phyloP scores from a whole-genome alignment of 768 basidiomycete species.

The Amanita polypyramis region DNA sequence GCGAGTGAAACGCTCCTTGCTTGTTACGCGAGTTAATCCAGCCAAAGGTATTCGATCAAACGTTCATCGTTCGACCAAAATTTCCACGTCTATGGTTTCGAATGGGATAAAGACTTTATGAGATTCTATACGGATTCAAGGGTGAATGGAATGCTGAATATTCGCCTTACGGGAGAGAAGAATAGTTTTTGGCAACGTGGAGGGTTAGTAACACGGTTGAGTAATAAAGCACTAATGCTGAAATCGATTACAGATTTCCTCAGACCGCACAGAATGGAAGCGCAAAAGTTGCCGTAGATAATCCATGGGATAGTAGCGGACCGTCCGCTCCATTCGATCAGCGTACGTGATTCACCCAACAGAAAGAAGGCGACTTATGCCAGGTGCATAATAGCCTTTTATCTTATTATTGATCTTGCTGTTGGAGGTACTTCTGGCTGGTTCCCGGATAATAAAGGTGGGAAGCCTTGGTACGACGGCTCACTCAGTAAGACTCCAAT shows the following conservation, averaged over 20 bases:
- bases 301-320: conserved; percentile 54
- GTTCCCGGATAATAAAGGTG: conserved; percentile 75
- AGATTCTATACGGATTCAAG: conserved; percentile 69
- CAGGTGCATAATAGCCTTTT: conserved; percentile 46
- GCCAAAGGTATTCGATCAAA: conserved; percentile 24
- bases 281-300: conserved; percentile 38
- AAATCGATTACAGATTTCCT: conserved; percentile 46
- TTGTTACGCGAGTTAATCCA: conserved; percentile 25
- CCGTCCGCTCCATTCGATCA: conserved; percentile 77
- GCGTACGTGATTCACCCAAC: conserved; percentile 32
- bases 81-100: conserved; percentile 69
- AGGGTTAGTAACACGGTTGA: conserved; percentile 21
- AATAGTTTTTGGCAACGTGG: conserved; percentile 63
- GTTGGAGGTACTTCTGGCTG: conserved; percentile 81
- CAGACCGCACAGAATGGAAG: conserved; percentile 46
- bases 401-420: conserved; percentile 64
- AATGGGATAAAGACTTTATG: conserved; percentile 68
- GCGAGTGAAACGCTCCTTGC: conserved; percentile 39
- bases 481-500: conserved; percentile 29
- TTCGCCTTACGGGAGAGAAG: conserved; percentile 40
- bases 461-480: conserved; percentile 70
- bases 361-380: not conserved
- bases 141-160: conserved; percentile 49
- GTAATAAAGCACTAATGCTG: not conserved
- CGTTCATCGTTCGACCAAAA: conserved; percentile 36